phyloP scores from a whole-genome alignment of 179 eudicot genomes.

The Monotropa hypopitys region DNA sequence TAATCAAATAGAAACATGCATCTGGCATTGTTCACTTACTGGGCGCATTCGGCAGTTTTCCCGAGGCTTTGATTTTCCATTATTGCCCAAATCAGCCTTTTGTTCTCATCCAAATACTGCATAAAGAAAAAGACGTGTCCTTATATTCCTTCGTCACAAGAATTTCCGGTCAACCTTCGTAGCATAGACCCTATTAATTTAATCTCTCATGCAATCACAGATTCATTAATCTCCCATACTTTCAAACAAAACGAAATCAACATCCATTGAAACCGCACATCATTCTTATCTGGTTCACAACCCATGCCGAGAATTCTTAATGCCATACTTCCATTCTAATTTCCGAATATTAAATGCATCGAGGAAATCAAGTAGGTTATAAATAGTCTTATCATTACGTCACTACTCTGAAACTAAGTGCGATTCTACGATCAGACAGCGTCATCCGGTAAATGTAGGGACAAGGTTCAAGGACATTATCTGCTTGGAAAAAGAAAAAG shows the following conservation, averaged over 20 bases:
- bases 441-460: background rate
- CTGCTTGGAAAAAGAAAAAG: background rate
- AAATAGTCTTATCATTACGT: background rate
- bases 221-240: background rate
- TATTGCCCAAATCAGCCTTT: slow-evolving; percentile 65
- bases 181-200: background rate
- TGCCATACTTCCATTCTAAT: background rate
- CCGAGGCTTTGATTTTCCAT: slow-evolving; percentile 75
- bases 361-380: background rate
- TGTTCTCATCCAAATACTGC: slow-evolving; percentile 83
- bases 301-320: background rate
- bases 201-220: background rate
- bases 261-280: background rate
- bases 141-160: background rate
- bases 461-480: background rate
- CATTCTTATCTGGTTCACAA: background rate
- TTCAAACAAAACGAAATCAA: background rate
- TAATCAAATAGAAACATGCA: background rate
- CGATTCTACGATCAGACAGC: background rate
- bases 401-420: background rate
- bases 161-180: background rate
- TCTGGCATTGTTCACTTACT: slow-evolving; percentile 34
- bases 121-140: background rate
- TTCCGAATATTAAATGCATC: background rate
- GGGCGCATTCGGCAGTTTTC: slow-evolving; percentile 60